These are phyloP conservation scores for Mixia osmundae DNA, from an alignment of 1,284 basidiomycete genomes.

Conservation along the genomic window DNA sequence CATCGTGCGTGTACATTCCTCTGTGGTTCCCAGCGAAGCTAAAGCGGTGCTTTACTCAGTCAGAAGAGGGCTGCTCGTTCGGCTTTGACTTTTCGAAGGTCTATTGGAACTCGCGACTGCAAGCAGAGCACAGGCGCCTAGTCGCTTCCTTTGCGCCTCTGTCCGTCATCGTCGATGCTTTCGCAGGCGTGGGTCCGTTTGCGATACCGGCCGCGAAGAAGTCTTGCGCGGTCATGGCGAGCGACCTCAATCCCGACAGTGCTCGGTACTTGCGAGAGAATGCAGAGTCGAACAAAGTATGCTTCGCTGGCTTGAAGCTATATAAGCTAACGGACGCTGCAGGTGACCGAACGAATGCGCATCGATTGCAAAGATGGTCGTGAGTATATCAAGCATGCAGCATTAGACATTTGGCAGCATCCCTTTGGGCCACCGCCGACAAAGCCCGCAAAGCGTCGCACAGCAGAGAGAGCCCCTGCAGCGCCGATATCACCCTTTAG, in stretches of 20 bases:
- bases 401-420: constrained; percentile 31
- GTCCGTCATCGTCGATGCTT: constrained; percentile 56
- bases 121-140: constrained; percentile 71
- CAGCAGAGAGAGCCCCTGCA: background rate
- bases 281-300: constrained; percentile 44
- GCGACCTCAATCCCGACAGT: constrained; percentile 82
- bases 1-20: constrained; percentile 32
- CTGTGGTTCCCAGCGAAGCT: background rate
- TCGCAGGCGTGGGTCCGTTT: constrained; percentile 95
- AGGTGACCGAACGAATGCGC: constrained; percentile 46
- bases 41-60: constrained; percentile 27
- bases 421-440: constrained; percentile 37
- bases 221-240: constrained; percentile 60
- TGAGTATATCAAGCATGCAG: constrained; percentile 44
- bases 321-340: background rate
- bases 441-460: constrained; percentile 24
- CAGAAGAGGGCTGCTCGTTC: constrained; percentile 62
- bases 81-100: constrained; percentile 86
- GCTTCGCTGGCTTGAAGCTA: constrained; percentile 7
- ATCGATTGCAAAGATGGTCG: constrained; percentile 60
- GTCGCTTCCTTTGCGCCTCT: constrained; percentile 41
- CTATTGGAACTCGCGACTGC: constrained; percentile 93
- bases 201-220: constrained; percentile 65
- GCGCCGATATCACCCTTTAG: background rate
- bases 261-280: constrained; percentile 56